These are phyloP conservation scores for Solanum aculeatissimum DNA, from an alignment of 305 asterid genomes.

Conservation along the genomic window DNA sequence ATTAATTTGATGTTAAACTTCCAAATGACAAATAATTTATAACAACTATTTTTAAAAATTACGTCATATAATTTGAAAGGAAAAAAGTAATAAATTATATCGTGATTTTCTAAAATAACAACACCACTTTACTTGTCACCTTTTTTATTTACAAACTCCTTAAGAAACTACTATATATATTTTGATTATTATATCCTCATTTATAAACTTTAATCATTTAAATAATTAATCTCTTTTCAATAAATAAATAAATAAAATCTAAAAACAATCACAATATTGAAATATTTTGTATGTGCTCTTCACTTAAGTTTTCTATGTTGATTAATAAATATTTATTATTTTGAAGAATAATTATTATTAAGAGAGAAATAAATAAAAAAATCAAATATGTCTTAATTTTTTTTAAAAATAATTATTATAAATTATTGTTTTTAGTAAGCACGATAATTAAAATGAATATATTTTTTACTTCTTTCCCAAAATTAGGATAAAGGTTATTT, in stretches of 20 bases:
- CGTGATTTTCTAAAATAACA: background rate
- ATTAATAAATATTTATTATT: background rate
- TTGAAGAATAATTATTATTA: background rate
- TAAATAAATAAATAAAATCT: too few species aligned
- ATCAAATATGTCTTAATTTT: too few species aligned
- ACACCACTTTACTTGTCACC: background rate
- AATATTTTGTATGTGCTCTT: too few species aligned
- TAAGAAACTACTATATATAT: background rate
- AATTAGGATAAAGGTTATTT: background rate
- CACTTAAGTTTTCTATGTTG: too few species aligned
- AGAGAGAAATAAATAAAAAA: too few species aligned
- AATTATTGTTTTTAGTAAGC: background rate
- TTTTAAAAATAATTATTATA: too few species aligned
- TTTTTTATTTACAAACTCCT: background rate
- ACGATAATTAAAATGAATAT: background rate
- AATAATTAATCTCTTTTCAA: background rate
- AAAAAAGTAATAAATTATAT: background rate
- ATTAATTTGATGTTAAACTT: too few species aligned
- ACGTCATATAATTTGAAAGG: too few species aligned
- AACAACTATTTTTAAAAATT: fast-evolving
- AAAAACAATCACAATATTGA: too few species aligned
- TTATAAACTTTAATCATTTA: background rate
- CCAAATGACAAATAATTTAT: too few species aligned
- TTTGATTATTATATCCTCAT: background rate
- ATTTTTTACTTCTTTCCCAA: background rate